A percentile compares a stretch with the other conserved stretches of the same genome.
Evolutionary conservation across 1,139 yeast genomes (phyloP).

Genomic region (Yueomyces sp.): DNA sequence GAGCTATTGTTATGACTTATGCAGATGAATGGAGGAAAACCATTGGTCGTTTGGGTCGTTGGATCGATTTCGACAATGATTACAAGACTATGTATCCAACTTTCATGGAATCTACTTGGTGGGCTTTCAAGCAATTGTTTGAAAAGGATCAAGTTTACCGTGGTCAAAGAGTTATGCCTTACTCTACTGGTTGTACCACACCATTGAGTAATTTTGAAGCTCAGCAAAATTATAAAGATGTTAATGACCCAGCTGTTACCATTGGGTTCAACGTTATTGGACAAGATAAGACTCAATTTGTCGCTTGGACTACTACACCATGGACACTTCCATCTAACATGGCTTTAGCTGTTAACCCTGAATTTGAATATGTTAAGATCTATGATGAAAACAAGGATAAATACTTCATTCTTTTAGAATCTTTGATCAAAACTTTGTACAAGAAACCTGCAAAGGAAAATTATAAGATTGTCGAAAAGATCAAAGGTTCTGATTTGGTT

Average conservation of each 20-base stretch:
- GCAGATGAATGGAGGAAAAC: slow-evolving; percentile 91
- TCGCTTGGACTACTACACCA: slow-evolving; percentile 99
- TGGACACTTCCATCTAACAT: slow-evolving; percentile 97
- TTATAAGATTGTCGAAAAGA: slow-evolving; percentile 65
- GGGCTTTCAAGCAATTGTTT: slow-evolving; percentile 88
- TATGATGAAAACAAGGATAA: slow-evolving; percentile 76
- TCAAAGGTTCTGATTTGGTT: slow-evolving; percentile 66
- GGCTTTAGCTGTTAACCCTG: slow-evolving; percentile 84
- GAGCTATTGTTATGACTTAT: slow-evolving; percentile 94
- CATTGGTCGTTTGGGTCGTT: slow-evolving; percentile 88
- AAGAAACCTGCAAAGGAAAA: slow-evolving; percentile 91
- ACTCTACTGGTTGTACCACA: slow-evolving; percentile 93
- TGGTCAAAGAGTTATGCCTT: slow-evolving; percentile 97
- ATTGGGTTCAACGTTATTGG: slow-evolving; percentile 73
- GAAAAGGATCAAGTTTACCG: slow-evolving; percentile 82
- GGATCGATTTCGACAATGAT: slow-evolving; percentile 98
- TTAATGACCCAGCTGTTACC: slow-evolving; percentile 91
- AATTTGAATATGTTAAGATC: slow-evolving; percentile 82
- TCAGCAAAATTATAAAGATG: slow-evolving; percentile 95
- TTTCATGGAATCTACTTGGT: slow-evolving; percentile 98
- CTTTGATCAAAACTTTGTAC: slow-evolving; percentile 68
- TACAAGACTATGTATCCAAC: slow-evolving; percentile 92
- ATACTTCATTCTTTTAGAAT: slow-evolving; percentile 72
- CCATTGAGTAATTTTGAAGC: slow-evolving; percentile 97
- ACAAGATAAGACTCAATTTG: slow-evolving; percentile 70